phyloP scores from a whole-genome alignment of 2,329 filamentous ascomycete genomes.

The Curvularia sp. region DNA sequence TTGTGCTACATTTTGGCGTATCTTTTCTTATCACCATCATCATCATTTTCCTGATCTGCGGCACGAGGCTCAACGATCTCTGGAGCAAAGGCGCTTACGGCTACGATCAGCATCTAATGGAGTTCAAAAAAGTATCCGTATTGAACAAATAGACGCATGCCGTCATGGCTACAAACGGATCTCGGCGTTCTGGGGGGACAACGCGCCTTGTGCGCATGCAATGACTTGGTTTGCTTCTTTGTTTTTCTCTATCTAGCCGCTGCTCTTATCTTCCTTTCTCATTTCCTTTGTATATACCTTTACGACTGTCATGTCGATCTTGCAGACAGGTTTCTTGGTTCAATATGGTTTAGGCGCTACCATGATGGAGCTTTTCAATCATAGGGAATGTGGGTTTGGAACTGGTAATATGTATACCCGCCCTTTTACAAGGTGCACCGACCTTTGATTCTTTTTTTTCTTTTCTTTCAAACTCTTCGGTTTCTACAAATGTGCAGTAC shows the following conservation, averaged over 20 bases:
- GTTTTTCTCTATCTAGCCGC: not conserved
- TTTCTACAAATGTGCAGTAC: constrained; percentile 9
- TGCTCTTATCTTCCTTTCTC: constrained; percentile 12
- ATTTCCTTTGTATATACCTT: constrained; percentile 25
- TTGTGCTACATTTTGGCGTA: constrained; percentile 6
- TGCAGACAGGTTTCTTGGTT: constrained; percentile 1
- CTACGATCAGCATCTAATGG: constrained; percentile 17
- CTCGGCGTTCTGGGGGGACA: constrained; percentile 22
- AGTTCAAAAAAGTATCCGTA: constrained; percentile 30
- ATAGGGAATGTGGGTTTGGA: constrained; percentile 23
- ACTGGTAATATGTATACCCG: constrained; percentile 44
- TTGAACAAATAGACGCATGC: constrained; percentile 49
- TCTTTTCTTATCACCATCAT: not conserved
- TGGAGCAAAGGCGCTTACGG: constrained; percentile 23
- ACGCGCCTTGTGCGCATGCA: constrained; percentile 15
- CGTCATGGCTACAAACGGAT: constrained; percentile 49
- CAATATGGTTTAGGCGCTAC: constrained; percentile 4
- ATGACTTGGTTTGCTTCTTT: not conserved
- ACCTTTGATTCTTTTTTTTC: constrained; percentile 17
- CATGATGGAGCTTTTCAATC: constrained; percentile 16
- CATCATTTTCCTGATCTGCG: constrained; percentile 1
- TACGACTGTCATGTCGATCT: constrained; percentile 11
- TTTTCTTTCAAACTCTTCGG: not conserved
- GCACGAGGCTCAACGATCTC: constrained; percentile 1
- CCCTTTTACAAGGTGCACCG: constrained; percentile 39